Conservation (phyloP, 108 stramenopile species). For the Bacterosira constricta region DNA sequence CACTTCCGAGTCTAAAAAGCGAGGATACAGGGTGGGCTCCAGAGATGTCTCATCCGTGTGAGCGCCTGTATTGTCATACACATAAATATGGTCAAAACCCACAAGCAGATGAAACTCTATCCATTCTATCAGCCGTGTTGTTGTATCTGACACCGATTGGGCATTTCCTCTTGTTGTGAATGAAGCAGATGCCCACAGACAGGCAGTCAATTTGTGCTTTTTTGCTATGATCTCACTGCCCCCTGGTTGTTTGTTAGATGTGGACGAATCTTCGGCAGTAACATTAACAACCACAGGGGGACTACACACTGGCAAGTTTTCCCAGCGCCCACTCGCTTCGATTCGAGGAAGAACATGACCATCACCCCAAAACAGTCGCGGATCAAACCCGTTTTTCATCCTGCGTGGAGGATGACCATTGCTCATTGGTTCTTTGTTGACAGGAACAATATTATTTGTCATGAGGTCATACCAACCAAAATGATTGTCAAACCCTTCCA, state of each 20-base stretch:
- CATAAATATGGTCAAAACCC: constrained; percentile 58
- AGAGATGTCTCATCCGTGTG: constrained; percentile 35
- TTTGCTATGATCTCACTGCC: constrained; percentile 6
- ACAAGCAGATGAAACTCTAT: constrained; percentile 81
- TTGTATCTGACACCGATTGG: constrained; percentile 54
- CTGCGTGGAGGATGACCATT: constrained; percentile 18
- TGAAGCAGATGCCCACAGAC: constrained; percentile 73
- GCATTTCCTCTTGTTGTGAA: constrained; percentile 67
- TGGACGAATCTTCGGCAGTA: neutral
- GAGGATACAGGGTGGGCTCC: constrained; percentile 30
- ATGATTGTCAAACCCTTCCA: constrained; percentile 18
- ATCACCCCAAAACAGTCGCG: constrained; percentile 54
- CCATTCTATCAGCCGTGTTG: constrained; percentile 71
- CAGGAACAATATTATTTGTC: constrained; percentile 28
- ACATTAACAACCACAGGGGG: constrained; percentile 37
- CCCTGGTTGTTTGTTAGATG: neutral
- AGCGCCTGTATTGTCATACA: constrained; percentile 49
- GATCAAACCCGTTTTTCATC: constrained; percentile 53
- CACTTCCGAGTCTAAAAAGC: constrained; percentile 45
- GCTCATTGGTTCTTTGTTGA: neutral
- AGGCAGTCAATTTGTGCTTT: constrained; percentile 67
- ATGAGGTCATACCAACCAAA: constrained; percentile 28
- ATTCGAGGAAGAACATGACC: constrained; percentile 56
- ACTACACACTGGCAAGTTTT: constrained; percentile 74
- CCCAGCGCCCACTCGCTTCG: constrained; percentile 80